Evolutionary conservation across 148 eudicot genomes (phyloP).

Genomic region (Silene conica): DNA sequence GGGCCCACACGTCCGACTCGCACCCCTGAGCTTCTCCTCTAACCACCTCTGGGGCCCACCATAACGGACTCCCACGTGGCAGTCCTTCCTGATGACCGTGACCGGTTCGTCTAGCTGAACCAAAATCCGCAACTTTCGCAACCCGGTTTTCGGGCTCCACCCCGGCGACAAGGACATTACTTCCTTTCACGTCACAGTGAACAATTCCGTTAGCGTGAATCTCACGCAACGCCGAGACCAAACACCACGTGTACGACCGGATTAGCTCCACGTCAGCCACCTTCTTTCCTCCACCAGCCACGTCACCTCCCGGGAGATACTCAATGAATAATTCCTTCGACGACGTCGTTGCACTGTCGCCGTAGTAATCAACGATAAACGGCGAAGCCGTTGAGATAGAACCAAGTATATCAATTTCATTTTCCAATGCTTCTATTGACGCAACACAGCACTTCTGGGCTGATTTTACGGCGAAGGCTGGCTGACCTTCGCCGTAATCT

Average conservation of each 20-base stretch:
- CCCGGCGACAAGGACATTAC: conserved; percentile 41
- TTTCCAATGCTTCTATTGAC: conserved; percentile 41
- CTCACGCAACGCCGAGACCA: conserved; percentile 41
- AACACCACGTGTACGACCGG: conserved; percentile 47
- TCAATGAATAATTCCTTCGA: conserved; percentile 56
- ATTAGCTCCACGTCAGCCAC: conserved; percentile 39
- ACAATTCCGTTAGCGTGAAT: conserved; percentile 47
- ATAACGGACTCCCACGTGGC: conserved; percentile 81
- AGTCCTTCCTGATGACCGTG: neutral
- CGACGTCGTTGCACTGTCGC: conserved; percentile 40
- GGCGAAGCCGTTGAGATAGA: conserved; percentile 55
- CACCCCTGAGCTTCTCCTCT: conserved; percentile 65
- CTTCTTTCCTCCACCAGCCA: conserved; percentile 24
- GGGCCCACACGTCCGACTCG: conserved; percentile 78
- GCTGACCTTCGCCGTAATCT: conserved; percentile 20
- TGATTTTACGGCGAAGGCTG: conserved; percentile 64
- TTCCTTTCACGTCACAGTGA: conserved; percentile 79
- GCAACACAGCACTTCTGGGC: conserved; percentile 23
- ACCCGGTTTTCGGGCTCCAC: conserved; percentile 25
- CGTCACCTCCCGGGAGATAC: conserved; percentile 63
- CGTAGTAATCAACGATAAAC: conserved; percentile 47
- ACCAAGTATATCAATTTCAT: conserved; percentile 48
- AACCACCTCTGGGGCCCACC: conserved; percentile 95
- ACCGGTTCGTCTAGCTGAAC: conserved; percentile 32
- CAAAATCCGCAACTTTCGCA: conserved; percentile 77